These are phyloP conservation scores for Abrus precatorius DNA, from an alignment of 306 rosid genomes.

Conservation along the genomic window DNA sequence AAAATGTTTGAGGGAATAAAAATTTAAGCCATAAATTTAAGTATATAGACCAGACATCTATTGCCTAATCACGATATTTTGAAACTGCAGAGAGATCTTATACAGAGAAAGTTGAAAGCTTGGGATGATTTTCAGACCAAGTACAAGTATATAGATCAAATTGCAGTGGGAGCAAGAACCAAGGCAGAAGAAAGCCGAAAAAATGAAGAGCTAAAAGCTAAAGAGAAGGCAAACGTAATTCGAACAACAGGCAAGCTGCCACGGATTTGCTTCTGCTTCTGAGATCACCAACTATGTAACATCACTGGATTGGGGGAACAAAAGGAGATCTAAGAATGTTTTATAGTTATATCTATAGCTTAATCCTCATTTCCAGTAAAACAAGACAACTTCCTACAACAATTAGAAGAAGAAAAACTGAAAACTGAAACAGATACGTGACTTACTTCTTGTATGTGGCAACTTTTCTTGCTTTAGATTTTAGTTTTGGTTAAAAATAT, in stretches of 20 bases:
- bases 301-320: conserved; percentile 11
- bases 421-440: conserved; percentile 12
- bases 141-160: conserved; percentile 48
- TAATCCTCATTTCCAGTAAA: conserved; percentile 20
- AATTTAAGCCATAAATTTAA: conserved; percentile 7
- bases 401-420: conserved; percentile 26
- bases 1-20: not conserved
- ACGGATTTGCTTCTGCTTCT: conserved; percentile 66
- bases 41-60: not conserved
- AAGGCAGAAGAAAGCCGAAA: conserved; percentile 56
- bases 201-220: conserved; percentile 58
- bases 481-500: conserved; percentile 14
- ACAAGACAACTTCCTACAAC: conserved; percentile 10
- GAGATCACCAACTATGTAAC: conserved; percentile 39
- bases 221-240: conserved; percentile 64
- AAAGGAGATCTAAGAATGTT: conserved; percentile 39
- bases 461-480: conserved; percentile 14
- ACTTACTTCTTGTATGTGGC: conserved; percentile 2
- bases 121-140: conserved; percentile 36
- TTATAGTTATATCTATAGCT: conserved; percentile 24
- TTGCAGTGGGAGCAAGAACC: conserved; percentile 66
- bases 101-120: conserved; percentile 52
- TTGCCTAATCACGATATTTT: conserved; percentile 37
- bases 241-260: conserved; percentile 72
- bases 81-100: conserved; percentile 57